Conservation (phyloP, 257 asterid genomes). For the Penstemon eatonii region DNA sequence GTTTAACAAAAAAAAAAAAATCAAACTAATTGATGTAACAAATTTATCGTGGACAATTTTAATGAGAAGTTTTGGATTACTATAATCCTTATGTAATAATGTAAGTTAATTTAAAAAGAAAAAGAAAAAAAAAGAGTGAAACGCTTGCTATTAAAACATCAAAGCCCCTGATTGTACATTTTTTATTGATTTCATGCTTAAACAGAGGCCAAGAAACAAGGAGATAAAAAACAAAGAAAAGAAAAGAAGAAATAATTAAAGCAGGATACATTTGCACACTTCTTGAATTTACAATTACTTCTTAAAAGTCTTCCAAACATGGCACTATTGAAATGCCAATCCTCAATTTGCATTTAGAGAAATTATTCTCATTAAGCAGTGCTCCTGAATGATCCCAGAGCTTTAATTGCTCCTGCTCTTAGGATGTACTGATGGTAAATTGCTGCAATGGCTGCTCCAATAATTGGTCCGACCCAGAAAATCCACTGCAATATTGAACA, state of each 20-base stretch:
- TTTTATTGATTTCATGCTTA: conserved; percentile 15
- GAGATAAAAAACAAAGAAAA: neutral
- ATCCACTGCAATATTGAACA: conserved; percentile 51
- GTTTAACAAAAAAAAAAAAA: no score
- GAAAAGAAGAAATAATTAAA: neutral
- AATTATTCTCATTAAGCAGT: conserved; percentile 31
- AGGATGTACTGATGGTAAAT: conserved; percentile 65
- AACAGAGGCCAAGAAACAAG: neutral
- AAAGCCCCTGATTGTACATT: no score
- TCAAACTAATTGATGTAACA: no score
- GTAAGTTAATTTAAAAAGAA: no score
- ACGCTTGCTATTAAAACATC: no score
- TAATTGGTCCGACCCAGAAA: conserved; percentile 85
- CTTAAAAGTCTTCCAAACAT: neutral
- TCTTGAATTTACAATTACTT: no score
- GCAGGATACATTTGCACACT: conserved; percentile 24
- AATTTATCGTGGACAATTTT: no score
- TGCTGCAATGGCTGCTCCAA: conserved; percentile 85
- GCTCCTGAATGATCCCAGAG: conserved; percentile 79
- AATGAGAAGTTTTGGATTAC: no score
- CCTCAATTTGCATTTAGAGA: neutral
- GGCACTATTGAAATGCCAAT: neutral
- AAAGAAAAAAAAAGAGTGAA: no score
- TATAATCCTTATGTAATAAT: no score
- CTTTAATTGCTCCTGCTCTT: conserved; percentile 74